Base-by-base conservation (phyloP, 2,329 filamentous ascomycete species). In the Phialophora macrospora region DNA sequence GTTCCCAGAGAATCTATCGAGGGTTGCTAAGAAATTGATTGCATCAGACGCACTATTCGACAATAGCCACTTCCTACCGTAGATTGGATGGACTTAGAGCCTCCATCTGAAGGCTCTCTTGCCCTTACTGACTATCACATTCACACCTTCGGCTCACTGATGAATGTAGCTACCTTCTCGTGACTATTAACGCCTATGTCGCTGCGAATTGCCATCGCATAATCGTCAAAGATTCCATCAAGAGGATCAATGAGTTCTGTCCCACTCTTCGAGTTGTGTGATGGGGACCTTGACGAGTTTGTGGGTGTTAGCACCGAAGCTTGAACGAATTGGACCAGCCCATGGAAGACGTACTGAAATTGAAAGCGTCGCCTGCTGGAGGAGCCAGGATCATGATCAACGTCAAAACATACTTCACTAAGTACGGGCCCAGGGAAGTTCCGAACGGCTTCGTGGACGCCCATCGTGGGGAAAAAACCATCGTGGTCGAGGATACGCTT, bases 391-490 rank as follows among this genome's bases (percentile, higher is more conserved):
- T 88, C 83, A 88, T 86, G 52, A 88, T 69, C 1, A 85, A 72
- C 0, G 87, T 88, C 62, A 87, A 74, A 0, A 70, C 71, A 83
- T 84, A 89, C 71, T 87, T 86, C 2, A 88, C 67, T 1, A 82
- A 58, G 65, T 88, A 87, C 0, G 87, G 86, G 0, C 85, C 86
- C 0, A 87, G 70, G 0, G 87, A 86, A 0, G 87, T 90, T 1
- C 86, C 87, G 62, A 89, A 88, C 0, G 87, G 87, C 62, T 80
- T 81, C 0, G 86, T 89, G 0, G 84, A 86, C 0, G 85, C 85
- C 87, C 87, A 90, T 80, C 0, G 85, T 85, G 0, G 88, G 87
- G 55, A 90, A 85, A 85, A 66, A 90, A 82, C 72, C 86, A 88
- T 62, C 80, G 83, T 0, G 88, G 88, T 0, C 86, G 81, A 0